These are phyloP conservation scores for Russula compacta DNA, from an alignment of 768 basidiomycete species.

Conservation along the genomic window DNA sequence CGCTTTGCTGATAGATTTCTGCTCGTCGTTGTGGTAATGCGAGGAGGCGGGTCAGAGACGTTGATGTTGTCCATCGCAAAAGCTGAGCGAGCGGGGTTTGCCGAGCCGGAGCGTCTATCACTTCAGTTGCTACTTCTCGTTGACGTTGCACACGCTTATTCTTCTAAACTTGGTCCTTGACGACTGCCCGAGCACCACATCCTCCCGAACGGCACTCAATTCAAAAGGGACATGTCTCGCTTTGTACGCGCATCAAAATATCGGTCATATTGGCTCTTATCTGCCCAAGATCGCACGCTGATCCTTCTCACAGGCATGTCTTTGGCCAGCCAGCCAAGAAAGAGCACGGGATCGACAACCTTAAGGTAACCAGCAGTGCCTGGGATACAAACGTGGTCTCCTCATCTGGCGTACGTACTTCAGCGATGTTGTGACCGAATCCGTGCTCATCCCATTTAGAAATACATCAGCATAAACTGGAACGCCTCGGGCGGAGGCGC, in stretches of 20 bases:
- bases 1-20: conserved; percentile 23
- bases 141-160: too few relatives aligned
- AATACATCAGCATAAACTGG: conserved; percentile 91
- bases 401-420: conserved; percentile 60
- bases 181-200: background rate
- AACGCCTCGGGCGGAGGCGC: conserved; percentile 88
- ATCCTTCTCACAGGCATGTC: conserved; percentile 55
- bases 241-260: conserved; percentile 85
- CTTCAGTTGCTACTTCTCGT: too few relatives aligned
- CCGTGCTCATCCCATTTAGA: conserved; percentile 8
- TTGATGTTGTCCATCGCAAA: conserved; percentile 16
- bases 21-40: background rate
- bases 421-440: background rate
- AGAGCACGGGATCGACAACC: conserved; percentile 69
- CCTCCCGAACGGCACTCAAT: background rate
- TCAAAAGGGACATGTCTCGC: conserved; percentile 51
- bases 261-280: conserved; percentile 40
- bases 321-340: conserved; percentile 86
- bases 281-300: conserved; percentile 1
- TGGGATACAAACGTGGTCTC: conserved; percentile 95
- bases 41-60: conserved; percentile 22
- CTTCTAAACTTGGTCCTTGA: background rate
- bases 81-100: background rate
- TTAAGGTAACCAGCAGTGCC: conserved; percentile 81
- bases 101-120: background rate